A percentile compares a stretch with the other conserved stretches of the same genome.
Conservation (phyloP, 345 rosid species). For the Dipteronia sinensis region DNA sequence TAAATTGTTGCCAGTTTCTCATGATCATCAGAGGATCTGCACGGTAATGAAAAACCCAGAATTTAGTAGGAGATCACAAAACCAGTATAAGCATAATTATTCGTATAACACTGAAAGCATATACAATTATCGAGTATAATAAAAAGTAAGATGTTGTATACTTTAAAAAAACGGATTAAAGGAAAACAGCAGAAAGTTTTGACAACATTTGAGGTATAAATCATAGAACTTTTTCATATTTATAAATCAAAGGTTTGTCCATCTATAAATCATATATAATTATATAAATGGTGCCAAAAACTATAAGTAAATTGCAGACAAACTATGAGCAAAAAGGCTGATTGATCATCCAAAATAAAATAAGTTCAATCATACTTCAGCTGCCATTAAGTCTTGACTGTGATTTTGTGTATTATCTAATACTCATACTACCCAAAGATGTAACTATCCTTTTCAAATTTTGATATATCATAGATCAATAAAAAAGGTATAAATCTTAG, state of each 20-base stretch:
- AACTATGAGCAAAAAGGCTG: too few species aligned
- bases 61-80: background rate
- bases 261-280: too few species aligned
- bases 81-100: background rate
- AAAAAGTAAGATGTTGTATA: background rate
- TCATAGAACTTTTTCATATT: background rate
- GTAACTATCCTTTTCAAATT: background rate
- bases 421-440: background rate
- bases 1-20: slow-evolving; percentile 55
- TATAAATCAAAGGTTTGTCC: background rate
- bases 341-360: background rate
- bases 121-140: background rate
- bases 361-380: background rate
- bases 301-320: too few species aligned
- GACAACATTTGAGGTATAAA: background rate
- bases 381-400: background rate
- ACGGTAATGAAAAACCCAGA: background rate
- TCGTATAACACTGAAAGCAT: background rate
- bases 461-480: background rate
- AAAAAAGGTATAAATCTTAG: background rate
- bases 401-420: background rate
- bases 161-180: too few species aligned
- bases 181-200: background rate
- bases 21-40: slow-evolving; percentile 60
- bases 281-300: too few species aligned